Evolutionary conservation across 2,329 filamentous ascomycete genomes (phyloP).

Genomic region (Curvularia lunata): DNA sequence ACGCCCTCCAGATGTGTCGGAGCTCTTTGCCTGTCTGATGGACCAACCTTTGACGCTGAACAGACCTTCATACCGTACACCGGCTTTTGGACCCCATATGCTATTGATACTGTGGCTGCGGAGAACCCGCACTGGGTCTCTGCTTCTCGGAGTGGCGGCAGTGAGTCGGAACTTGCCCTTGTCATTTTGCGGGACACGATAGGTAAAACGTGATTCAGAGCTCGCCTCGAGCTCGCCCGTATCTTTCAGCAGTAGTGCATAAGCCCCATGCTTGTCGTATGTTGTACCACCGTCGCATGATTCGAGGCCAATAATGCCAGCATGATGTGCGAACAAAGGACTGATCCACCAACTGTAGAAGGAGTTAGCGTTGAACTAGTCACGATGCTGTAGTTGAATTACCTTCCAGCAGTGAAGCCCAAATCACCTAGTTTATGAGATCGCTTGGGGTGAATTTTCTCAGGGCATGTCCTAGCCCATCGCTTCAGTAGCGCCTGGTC

Average conservation of each 20-base stretch:
- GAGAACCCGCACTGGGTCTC: slow-evolving; percentile 53
- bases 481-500: slow-evolving; percentile 43
- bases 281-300: slow-evolving; percentile 53
- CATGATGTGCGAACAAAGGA: slow-evolving; percentile 54
- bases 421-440: slow-evolving; percentile 50
- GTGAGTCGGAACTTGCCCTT: slow-evolving; percentile 55
- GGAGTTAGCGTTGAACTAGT: slow-evolving; percentile 8
- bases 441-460: slow-evolving; percentile 35
- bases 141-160: slow-evolving; percentile 48
- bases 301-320: slow-evolving; percentile 55
- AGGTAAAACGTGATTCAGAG: slow-evolving; percentile 49
- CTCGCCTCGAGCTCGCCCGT: slow-evolving; percentile 48
- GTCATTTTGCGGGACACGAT: slow-evolving; percentile 50
- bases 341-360: slow-evolving; percentile 59
- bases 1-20: slow-evolving; percentile 20
- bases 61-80: slow-evolving; percentile 58
- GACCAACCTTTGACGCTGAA: slow-evolving; percentile 50
- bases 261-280: slow-evolving; percentile 52
- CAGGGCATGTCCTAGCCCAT: slow-evolving; percentile 42
- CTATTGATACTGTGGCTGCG: slow-evolving; percentile 54
- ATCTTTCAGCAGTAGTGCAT: slow-evolving; percentile 54
- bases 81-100: slow-evolving; percentile 55
- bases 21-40: slow-evolving; percentile 37
- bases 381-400: slow-evolving; percentile 21
- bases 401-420: slow-evolving; percentile 57